Evolutionary conservation across 148 eudicot species (phyloP), one percentile per base, ranked within the genome.

Genomic region (Rhododendron molle): DNA sequence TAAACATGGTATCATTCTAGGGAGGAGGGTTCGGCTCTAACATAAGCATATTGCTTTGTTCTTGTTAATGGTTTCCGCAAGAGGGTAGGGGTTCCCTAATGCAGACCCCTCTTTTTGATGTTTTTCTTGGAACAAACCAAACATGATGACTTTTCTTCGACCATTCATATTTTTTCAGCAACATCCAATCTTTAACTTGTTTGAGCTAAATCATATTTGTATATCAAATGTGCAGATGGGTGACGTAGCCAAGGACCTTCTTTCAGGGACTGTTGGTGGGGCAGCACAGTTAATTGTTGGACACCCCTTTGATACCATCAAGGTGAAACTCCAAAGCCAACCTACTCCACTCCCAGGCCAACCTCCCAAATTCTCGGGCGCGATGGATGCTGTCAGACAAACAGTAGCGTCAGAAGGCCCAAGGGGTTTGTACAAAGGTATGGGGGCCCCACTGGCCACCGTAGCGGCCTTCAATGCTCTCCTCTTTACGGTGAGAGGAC

Each of bases 401-500:
- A 97, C 99, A 54, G 0, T 96, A 40, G 98, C 98, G 3, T 93
- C 94, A n/a, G 99, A 97, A 88, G 99, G 99, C 79, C 88, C 95
- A 20, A 58, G 90, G 60, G 99, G 99, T 12, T 78, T 97, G 87
- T 97, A 90, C 94, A 97, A 97, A 87, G 99, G 99, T 32, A 94
- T 97, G 98, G 99, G 99, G n/a, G 99, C 99, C 56, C 99, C 99
- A 77, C 98, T 97, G 85, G 99, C 99, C 85, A 97, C 99, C 0
- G 98, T 97, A 28, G 99, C 99, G 5, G 98, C 92, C 73, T 95
- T 95, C 85, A 97, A 97, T 74, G 99, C 99, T 13, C 84, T 97
- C 11, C 93, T 97, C 50, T 97, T 97, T 90, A 86, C 96, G 0
- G 99, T 94, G 13, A 92, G 98, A 71, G 99, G 99, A 18, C 99